A percentile compares a stretch with the other conserved stretches of the same genome.
These are phyloP conservation scores for Noccaea bulbosa DNA, from an alignment of 345 rosid species.

Conservation along the genomic window DNA sequence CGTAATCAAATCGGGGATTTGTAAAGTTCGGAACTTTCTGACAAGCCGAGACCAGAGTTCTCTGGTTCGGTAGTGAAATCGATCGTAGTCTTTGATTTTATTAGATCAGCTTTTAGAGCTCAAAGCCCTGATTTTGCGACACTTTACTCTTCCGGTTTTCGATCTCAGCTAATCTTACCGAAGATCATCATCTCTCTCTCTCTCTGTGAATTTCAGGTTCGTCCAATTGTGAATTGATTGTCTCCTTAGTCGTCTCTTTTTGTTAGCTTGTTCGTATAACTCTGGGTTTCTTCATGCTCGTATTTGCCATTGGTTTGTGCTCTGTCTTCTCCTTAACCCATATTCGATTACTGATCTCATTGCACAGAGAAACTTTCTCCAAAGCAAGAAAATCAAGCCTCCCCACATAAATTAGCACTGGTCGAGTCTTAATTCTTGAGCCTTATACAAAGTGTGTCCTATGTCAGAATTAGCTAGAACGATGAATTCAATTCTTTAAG, in stretches of 20 bases:
- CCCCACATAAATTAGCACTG: neutral
- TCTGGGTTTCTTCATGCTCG: slow-evolving; percentile 32
- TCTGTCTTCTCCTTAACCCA: neutral
- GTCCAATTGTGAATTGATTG: slow-evolving; percentile 15
- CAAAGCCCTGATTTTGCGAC: neutral
- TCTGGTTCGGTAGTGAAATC: slow-evolving; percentile 1
- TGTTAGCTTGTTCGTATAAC: neutral
- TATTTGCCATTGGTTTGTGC: slow-evolving; percentile 12
- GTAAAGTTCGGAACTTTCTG: slow-evolving; percentile 17
- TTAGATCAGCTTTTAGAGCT: neutral
- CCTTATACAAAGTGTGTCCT: too few relatives aligned
- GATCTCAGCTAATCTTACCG: neutral
- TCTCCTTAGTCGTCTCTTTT: slow-evolving; percentile 10
- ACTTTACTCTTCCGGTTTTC: slow-evolving; percentile 5
- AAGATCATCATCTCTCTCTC: slow-evolving; percentile 4
- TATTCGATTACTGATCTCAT: slow-evolving; percentile 10
- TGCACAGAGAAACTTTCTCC: neutral
- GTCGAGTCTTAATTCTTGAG: neutral
- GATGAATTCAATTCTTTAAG: too few relatives aligned
- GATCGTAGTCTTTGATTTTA: slow-evolving; percentile 7
- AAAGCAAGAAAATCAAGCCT: neutral
- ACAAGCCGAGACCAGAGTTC: slow-evolving; percentile 23
- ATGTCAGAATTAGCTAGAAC: neutral
- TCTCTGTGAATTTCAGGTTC: slow-evolving; percentile 30
- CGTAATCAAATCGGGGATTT: slow-evolving; percentile 8